Evolutionary conservation across 495 filamentous ascomycete genomes (phyloP).

Genomic region (Lichina pygmaea): DNA sequence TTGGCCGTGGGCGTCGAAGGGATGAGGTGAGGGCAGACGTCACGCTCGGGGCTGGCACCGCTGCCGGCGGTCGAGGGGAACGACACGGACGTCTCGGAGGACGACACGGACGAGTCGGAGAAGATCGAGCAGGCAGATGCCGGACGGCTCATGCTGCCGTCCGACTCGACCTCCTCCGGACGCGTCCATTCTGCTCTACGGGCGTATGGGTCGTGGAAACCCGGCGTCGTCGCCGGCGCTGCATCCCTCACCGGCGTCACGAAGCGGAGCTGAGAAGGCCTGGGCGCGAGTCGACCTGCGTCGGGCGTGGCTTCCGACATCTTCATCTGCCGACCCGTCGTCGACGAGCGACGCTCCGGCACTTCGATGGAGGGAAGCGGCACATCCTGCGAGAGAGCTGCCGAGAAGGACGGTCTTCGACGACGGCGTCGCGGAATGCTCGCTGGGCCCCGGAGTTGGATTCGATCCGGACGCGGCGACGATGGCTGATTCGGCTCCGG

Average conservation of each 20-base stretch:
- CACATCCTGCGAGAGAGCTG: slow-evolving; percentile 15
- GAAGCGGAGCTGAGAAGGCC: not conserved
- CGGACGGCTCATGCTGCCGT: slow-evolving; percentile 21
- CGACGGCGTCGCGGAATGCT: slow-evolving; percentile 6
- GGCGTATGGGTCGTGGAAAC: not conserved
- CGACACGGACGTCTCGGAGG: slow-evolving; percentile 34
- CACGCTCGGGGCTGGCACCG: slow-evolving; percentile 40
- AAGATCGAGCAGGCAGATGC: slow-evolving; percentile 30
- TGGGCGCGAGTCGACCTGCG: not conserved
- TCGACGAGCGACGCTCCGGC: slow-evolving; percentile 9
- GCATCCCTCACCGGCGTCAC: not conserved
- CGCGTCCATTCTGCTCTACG: slow-evolving; percentile 2
- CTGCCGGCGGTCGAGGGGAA: slow-evolving; percentile 32
- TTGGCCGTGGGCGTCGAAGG: slow-evolving; percentile 1
- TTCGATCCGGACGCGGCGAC: slow-evolving; percentile 23
- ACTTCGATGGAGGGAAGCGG: slow-evolving; percentile 35
- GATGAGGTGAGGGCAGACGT: slow-evolving; percentile 8
- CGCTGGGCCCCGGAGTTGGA: slow-evolving; percentile 9
- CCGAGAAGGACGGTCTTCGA: slow-evolving; percentile 13
- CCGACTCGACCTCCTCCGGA: not conserved
- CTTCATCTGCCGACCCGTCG: slow-evolving; percentile 9
- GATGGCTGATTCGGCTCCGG: slow-evolving; percentile 20
- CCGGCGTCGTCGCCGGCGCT: not conserved
- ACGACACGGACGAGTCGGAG: slow-evolving; percentile 46
- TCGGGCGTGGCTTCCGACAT: slow-evolving; percentile 6